Evolutionary conservation across 805 yeast genomes (phyloP).

Genomic region (Sugiyamaella valdiviana): DNA sequence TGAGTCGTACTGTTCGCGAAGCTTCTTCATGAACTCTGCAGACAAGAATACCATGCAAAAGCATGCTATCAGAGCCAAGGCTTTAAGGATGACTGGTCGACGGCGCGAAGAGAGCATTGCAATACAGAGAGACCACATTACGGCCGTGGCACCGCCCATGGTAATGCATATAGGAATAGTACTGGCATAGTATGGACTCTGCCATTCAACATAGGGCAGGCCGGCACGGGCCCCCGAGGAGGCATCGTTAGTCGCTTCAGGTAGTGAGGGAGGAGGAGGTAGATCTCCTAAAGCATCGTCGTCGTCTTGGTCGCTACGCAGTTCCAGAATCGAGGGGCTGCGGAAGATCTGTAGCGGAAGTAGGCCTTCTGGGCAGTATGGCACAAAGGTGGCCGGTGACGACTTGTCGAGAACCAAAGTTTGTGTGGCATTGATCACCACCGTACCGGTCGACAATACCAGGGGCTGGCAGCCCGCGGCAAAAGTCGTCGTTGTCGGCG

Average conservation of each 20-base stretch:
- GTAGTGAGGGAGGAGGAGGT: neutral
- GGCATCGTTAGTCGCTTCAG: neutral
- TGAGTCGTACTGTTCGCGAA: conserved; percentile 4
- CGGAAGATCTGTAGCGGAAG: conserved; percentile 9
- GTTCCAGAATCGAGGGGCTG: conserved; percentile 6
- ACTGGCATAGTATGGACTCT: conserved; percentile 12
- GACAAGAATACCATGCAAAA: conserved; percentile 8
- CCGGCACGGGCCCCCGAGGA: neutral
- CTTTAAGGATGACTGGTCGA: conserved; percentile 13
- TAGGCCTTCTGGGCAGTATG: conserved; percentile 12
- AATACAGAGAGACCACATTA: conserved; percentile 11
- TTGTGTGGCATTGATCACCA: conserved; percentile 11
- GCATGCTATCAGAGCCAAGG: conserved; percentile 7
- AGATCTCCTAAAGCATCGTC: neutral
- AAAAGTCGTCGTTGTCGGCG: conserved; percentile 8
- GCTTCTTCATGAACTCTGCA: conserved; percentile 5
- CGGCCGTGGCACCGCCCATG: conserved; percentile 12
- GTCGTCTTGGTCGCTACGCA: neutral
- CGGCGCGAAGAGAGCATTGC: conserved; percentile 9
- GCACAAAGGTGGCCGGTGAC: conserved; percentile 8
- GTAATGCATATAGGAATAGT: conserved; percentile 10
- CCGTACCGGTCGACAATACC: conserved; percentile 12
- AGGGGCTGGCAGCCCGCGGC: conserved; percentile 13
- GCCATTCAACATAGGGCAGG: conserved; percentile 7
- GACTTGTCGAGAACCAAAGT: conserved; percentile 6